Base-by-base conservation (phyloP, 2,329 filamentous ascomycete genomes). In the Cercospora janseana region DNA sequence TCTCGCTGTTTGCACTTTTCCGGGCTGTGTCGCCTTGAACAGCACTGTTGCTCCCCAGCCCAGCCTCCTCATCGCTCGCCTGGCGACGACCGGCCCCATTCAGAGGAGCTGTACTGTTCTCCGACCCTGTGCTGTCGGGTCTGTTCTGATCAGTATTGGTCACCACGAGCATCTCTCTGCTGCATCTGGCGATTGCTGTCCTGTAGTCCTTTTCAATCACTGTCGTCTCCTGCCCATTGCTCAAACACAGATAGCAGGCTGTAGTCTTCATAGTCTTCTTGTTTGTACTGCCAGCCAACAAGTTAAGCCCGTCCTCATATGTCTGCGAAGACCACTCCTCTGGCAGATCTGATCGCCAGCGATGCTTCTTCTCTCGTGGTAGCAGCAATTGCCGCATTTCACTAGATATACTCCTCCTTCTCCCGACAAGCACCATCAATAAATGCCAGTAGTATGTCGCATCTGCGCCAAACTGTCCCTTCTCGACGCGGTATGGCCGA, bases 201-300 rank as follows among this genome's bases (percentile, higher is more conserved):
- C 59, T 40, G 46, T 75, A 70, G 57, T 83, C 80, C 59, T 83
- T 83, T 56, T 83, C 79, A 38, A 84, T 68, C 0, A 78, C 69
- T 1, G 73, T 63, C 2, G 75, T 75, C 35, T 70, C 65, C 0
- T 52, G 46, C 0, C 77, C 78, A 38, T 80, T 72, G 55, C 77
- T 76, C 54, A 83, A 74, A 23, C 76, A 75, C 2, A 83, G 58
- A 58, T 83, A 84, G 28, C 78, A 79, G 2, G 79, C 78, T 12
- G 80, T 77, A 0, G 76, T 77, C 1, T 66, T 70, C 2, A 68
- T 61, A 0, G 72, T 26, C 16, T 16, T 27, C 6, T 31, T 6
- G 12, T 35, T 34, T 15, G 41, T 37, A 18, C 21, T 26, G 8
- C 46, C 21, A 16, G 24, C 66, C 1, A 80, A 59, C 1, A 42